phyloP scores from a whole-genome alignment of 768 basidiomycete species.

The Amanita jacksonii region DNA sequence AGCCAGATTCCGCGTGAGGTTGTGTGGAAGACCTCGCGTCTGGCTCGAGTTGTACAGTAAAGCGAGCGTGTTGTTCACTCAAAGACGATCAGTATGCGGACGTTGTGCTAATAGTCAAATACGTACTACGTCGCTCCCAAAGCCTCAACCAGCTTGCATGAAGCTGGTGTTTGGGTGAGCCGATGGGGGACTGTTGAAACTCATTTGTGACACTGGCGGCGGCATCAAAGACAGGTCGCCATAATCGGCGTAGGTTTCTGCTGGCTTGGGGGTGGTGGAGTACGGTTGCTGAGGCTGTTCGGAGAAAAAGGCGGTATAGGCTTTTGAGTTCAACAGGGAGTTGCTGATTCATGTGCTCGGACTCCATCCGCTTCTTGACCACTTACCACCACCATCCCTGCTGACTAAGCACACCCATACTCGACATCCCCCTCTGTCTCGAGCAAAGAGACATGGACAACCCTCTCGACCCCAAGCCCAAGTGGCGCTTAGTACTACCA shows the following conservation, averaged over 20 bases:
- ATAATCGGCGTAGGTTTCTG: constrained; percentile 36
- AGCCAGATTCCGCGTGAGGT: constrained; percentile 45
- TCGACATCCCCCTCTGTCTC: too few species aligned
- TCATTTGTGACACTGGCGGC: constrained; percentile 35
- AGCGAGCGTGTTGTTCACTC: constrained; percentile 65
- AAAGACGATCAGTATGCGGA: too few species aligned
- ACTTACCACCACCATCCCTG: too few species aligned
- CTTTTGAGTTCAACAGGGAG: constrained; percentile 38
- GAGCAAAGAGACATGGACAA: not conserved
- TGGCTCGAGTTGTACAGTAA: constrained; percentile 53
- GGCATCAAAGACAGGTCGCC: constrained; percentile 45
- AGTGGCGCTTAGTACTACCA: too few species aligned
- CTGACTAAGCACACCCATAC: too few species aligned
- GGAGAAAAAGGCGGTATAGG: constrained; percentile 50
- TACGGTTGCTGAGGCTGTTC: constrained; percentile 48
- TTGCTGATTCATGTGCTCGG: constrained; percentile 8
- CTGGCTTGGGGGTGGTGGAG: constrained; percentile 38
- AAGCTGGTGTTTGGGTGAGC: constrained; percentile 18
- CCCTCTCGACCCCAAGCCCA: too few species aligned
- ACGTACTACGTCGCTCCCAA: constrained; percentile 52
- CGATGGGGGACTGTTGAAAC: constrained; percentile 23
- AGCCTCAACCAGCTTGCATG: constrained; percentile 32
- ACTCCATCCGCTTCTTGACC: not conserved
- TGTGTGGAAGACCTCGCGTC: constrained; percentile 54
- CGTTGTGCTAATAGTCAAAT: too few species aligned